Percentiles rank a stretch among this genome's conserved stretches.
These are phyloP conservation scores for Cryptococcus wingfieldii DNA, from an alignment of 1,284 basidiomycete genomes.

Conservation along the genomic window DNA sequence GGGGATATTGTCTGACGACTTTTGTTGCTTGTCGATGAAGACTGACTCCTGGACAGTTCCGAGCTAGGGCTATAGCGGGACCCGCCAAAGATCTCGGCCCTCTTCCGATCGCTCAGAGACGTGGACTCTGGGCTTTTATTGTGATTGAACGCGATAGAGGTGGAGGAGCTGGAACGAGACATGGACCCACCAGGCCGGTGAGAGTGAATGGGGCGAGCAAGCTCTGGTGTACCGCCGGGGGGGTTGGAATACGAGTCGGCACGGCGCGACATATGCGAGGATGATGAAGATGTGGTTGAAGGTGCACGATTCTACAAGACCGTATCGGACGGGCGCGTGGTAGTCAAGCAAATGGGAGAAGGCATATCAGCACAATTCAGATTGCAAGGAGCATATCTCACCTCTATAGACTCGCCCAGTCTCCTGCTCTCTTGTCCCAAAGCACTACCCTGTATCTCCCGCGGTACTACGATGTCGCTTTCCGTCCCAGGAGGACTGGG, in stretches of 20 bases:
- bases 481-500: slow-evolving; percentile 35
- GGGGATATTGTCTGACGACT: background rate
- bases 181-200: slow-evolving; percentile 10
- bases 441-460: background rate
- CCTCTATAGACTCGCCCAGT: background rate
- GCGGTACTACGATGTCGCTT: slow-evolving; percentile 19
- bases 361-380: background rate
- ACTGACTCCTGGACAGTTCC: slow-evolving; percentile 3
- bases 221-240: slow-evolving; percentile 4
- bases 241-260: slow-evolving; percentile 9
- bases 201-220: background rate
- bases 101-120: background rate
- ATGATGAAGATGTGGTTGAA: background rate
- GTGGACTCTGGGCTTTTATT: background rate
- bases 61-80: background rate
- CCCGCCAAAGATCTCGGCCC: background rate
- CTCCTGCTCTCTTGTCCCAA: background rate
- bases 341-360: background rate
- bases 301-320: background rate
- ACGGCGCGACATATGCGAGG: slow-evolving; percentile 1
- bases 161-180: slow-evolving; percentile 15
- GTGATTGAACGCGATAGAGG: slow-evolving; percentile 4
- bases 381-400: background rate
- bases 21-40: background rate
- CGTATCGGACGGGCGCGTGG: background rate